phyloP scores from a whole-genome alignment of 768 basidiomycete genomes.

The Phlegmacium glaucopus region DNA sequence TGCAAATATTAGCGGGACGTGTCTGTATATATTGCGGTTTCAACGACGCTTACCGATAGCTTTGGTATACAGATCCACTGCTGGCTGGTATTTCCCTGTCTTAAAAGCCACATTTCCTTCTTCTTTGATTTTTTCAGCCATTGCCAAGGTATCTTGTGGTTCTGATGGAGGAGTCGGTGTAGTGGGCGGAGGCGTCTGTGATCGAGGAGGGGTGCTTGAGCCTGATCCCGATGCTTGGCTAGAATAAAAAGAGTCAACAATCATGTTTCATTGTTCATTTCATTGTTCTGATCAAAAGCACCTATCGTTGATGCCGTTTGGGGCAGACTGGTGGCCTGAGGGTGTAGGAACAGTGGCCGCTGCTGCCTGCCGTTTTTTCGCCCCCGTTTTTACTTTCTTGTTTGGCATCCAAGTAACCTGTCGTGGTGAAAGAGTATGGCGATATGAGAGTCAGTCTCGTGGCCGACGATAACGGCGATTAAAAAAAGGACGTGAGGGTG shows the following conservation, averaged over 20 bases:
- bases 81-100: conserved; percentile 56
- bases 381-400: conserved; percentile 8
- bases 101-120: conserved; percentile 76
- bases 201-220: conserved; percentile 16
- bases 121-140: conserved; percentile 67
- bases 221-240: conserved; percentile 13
- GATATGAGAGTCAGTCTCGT: too few relatives aligned
- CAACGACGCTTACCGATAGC: conserved; percentile 55
- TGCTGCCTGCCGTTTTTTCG: conserved; percentile 14
- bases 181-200: conserved; percentile 9
- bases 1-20: conserved; percentile 1
- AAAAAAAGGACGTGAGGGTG: too few relatives aligned
- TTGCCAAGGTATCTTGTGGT: conserved; percentile 36
- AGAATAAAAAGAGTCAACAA: neutral
- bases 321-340: conserved; percentile 1
- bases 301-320: conserved; percentile 13
- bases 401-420: neutral
- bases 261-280: neutral
- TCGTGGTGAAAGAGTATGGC: too few relatives aligned
- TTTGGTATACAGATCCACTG: conserved; percentile 71
- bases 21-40: neutral
- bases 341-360: too few relatives aligned
- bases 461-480: too few relatives aligned
- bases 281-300: neutral
- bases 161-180: conserved; percentile 18